phyloP scores from a whole-genome alignment of 2,329 filamentous ascomycete species.

The Gremmenia infestans region DNA sequence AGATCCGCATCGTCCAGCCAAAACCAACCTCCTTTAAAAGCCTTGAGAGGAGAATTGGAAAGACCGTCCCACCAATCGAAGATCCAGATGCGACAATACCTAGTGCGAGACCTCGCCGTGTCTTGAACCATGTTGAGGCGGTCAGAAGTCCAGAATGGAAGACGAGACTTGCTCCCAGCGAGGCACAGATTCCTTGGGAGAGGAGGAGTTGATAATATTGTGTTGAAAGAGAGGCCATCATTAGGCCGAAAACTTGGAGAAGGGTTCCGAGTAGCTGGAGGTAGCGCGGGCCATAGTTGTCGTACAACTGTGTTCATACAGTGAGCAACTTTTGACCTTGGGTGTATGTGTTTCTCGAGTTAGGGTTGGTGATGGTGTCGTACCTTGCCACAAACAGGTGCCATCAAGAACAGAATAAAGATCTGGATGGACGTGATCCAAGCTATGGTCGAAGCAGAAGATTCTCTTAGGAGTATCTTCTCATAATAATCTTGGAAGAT shows the following conservation, averaged over 20 bases:
- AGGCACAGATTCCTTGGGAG: constrained; percentile 41
- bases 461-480: too few relatives aligned
- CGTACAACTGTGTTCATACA: constrained; percentile 25
- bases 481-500: too few relatives aligned
- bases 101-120: constrained; percentile 40
- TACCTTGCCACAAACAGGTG: too few relatives aligned
- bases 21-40: too few relatives aligned
- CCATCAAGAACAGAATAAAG: too few relatives aligned
- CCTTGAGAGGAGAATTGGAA: too few relatives aligned
- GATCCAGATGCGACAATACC: constrained; percentile 44
- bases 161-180: constrained; percentile 39
- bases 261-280: constrained; percentile 49
- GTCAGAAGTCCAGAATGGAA: constrained; percentile 38
- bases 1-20: too few relatives aligned
- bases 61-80: constrained; percentile 37
- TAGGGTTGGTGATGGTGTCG: too few relatives aligned
- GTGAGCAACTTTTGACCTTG: too few relatives aligned
- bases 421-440: too few relatives aligned
- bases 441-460: too few relatives aligned
- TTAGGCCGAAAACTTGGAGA: constrained; percentile 54
- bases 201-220: constrained; percentile 50
- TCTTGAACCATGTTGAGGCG: constrained; percentile 44
- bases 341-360: too few relatives aligned
- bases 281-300: constrained; percentile 55
- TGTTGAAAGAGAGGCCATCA: constrained; percentile 56